Evolutionary conservation across 1,284 basidiomycete genomes (phyloP).

Genomic region (Wallemia ichthyophaga): DNA sequence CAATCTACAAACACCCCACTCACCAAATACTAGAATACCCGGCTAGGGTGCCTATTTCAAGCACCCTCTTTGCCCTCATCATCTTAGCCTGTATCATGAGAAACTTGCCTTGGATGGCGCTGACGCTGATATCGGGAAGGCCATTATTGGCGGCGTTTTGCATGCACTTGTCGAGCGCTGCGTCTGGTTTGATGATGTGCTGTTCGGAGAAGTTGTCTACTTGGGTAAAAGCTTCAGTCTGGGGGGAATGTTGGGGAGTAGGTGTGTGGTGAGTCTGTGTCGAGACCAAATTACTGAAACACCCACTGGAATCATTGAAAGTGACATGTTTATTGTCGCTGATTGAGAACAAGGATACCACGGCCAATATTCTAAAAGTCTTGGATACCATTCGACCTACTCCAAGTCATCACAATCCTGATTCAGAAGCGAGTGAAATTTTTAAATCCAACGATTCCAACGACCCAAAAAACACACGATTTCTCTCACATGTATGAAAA

Average conservation of each 20-base stretch:
- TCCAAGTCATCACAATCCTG: too few relatives aligned
- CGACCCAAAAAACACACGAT: too few relatives aligned
- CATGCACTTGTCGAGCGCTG: conserved; percentile 19
- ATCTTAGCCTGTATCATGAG: conserved; percentile 23
- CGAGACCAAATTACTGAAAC: too few relatives aligned
- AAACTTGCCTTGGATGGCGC: conserved; percentile 26
- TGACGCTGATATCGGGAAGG: conserved; percentile 26
- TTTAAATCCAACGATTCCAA: too few relatives aligned
- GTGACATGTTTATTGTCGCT: too few relatives aligned
- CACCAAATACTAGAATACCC: conserved; percentile 18
- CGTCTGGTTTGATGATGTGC: conserved; percentile 22
- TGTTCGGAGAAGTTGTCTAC: conserved; percentile 28
- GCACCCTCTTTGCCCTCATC: conserved; percentile 22
- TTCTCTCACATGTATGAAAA: too few relatives aligned
- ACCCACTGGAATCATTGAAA: not conserved
- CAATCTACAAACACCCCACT: conserved; percentile 4
- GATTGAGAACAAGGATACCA: too few relatives aligned
- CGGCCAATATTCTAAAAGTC: too few relatives aligned
- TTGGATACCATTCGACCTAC: too few relatives aligned
- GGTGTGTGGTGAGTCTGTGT: too few relatives aligned
- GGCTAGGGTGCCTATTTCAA: conserved; percentile 32
- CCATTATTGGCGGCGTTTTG: conserved; percentile 20
- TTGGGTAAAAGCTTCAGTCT: conserved; percentile 20
- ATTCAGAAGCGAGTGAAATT: too few relatives aligned
- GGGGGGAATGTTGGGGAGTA: not conserved